Evolutionary conservation across 2,329 filamentous ascomycete genomes (phyloP).

Genomic region (Cladophialophora bantiana): DNA sequence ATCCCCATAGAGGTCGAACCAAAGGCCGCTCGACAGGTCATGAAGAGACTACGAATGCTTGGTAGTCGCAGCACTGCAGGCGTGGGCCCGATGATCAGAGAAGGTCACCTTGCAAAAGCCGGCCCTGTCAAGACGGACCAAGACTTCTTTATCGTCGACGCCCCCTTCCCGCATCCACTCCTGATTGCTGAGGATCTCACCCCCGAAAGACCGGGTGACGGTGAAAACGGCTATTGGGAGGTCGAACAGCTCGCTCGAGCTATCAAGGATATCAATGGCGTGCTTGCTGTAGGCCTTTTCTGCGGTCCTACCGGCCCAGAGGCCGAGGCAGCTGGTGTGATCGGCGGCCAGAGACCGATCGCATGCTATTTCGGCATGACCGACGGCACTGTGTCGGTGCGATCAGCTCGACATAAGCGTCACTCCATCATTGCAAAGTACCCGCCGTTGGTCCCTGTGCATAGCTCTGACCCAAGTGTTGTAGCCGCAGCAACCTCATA

Average conservation of each 20-base stretch:
- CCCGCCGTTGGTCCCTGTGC: constrained; percentile 37
- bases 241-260: constrained; percentile 74
- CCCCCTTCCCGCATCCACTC: constrained; percentile 76
- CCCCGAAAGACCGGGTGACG: constrained; percentile 58
- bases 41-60: constrained; percentile 73
- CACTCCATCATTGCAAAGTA: constrained; percentile 37
- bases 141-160: constrained; percentile 88
- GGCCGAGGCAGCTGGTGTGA: constrained; percentile 64
- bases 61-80: constrained; percentile 71
- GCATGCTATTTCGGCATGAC: constrained; percentile 95
- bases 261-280: constrained; percentile 82
- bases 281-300: constrained; percentile 92
- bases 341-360: constrained; percentile 86
- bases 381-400: constrained; percentile 71
- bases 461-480: constrained; percentile 22
- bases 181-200: constrained; percentile 66
- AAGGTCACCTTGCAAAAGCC: constrained; percentile 76
- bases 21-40: constrained; percentile 77
- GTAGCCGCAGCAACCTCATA: constrained; percentile 17
- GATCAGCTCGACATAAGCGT: constrained; percentile 49
- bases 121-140: constrained; percentile 87
- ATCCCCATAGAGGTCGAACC: constrained; percentile 96
- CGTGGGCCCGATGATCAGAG: constrained; percentile 61
- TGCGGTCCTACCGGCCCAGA: constrained; percentile 79
- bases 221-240: constrained; percentile 76